Percentiles rank a stretch among this genome's conserved stretches.
These are phyloP conservation scores for Tulasnella sp. DNA, from an alignment of 768 basidiomycete species.

Conservation along the genomic window DNA sequence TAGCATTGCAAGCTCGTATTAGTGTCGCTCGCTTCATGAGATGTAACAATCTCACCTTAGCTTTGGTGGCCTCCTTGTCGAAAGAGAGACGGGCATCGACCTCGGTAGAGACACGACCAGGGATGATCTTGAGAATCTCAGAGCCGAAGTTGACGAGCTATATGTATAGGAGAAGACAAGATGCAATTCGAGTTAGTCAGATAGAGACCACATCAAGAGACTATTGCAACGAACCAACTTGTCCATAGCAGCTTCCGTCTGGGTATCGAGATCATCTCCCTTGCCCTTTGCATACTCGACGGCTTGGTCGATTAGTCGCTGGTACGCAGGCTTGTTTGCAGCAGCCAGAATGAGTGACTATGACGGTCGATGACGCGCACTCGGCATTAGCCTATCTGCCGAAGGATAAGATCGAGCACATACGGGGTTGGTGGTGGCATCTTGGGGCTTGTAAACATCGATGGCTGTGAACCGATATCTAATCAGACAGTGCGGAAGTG, in stretches of 20 bases:
- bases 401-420: slow-evolving; percentile 1
- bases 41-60: slow-evolving; percentile 42
- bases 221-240: slow-evolving; percentile 55
- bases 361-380: not conserved
- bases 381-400: not conserved
- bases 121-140: slow-evolving; percentile 89
- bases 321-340: slow-evolving; percentile 78
- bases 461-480: slow-evolving; percentile 46
- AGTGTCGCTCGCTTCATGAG: slow-evolving; percentile 8
- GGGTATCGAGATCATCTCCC: slow-evolving; percentile 60
- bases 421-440: slow-evolving; percentile 97
- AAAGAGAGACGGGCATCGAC: slow-evolving; percentile 97
- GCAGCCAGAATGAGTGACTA: slow-evolving; percentile 63
- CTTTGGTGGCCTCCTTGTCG: slow-evolving; percentile 84
- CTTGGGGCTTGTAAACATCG: slow-evolving; percentile 95
- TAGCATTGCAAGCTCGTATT: no score
- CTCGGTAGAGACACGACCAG: slow-evolving; percentile 97
- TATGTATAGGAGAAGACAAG: not conserved
- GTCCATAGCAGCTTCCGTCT: slow-evolving; percentile 73
- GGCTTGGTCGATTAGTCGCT: slow-evolving; percentile 64
- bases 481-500: not conserved
- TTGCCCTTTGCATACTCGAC: slow-evolving; percentile 65
- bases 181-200: not conserved
- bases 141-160: slow-evolving; percentile 97
- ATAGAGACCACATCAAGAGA: not conserved